Base-by-base conservation (phyloP, 192 early-diverging fungal genomes). In the Backusella australiensis region DNA sequence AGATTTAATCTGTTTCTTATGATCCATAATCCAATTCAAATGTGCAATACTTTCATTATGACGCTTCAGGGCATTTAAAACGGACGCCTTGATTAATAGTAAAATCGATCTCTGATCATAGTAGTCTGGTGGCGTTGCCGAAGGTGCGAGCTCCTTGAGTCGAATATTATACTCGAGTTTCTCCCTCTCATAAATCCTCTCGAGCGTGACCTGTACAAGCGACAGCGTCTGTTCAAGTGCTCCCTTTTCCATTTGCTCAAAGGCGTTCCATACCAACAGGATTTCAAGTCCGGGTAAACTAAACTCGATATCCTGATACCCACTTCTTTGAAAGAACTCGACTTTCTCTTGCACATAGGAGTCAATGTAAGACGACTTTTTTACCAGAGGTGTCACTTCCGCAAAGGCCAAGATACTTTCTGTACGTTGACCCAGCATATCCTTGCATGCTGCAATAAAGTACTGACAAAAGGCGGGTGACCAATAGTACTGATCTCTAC, bases 401-500 rank as follows among this genome's bases (percentile, higher is more conserved):
- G 77, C 79, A 65, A 91, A 94, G 75, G 90, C 89, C 29, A 85
- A 53, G 17, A 94, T 86, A 1, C 92, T 93, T 72, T 93, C 91
- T 32, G 86, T 84, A 14, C 88, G 91, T 41, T 90, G 88, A 6
- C 92, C 93, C 0, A 68, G 80, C 49, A 84, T 85, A 35, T 83
- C 82, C 6, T 80, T 63, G 14, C 81, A 79, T 2, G 83, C 83
- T 1, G 79, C 86, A 36, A 82, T 75, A 68, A 84, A 84, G 70
- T 87, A 87, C 9, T 81, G 75, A 63, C 80, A 84, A 67, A 87
- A 87, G 0, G 79, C 86, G 1, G 78, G 83, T 8, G 85, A 86
- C 86, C 86, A 87, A 41, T 86, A 85, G 46, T 80, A 77, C 38
- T 78, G 74, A 39, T 80, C 84, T 21, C 71, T 71, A 19, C 73